These are phyloP conservation scores for Somion occarium DNA, from an alignment of 1,284 basidiomycete genomes.

Conservation along the genomic window DNA sequence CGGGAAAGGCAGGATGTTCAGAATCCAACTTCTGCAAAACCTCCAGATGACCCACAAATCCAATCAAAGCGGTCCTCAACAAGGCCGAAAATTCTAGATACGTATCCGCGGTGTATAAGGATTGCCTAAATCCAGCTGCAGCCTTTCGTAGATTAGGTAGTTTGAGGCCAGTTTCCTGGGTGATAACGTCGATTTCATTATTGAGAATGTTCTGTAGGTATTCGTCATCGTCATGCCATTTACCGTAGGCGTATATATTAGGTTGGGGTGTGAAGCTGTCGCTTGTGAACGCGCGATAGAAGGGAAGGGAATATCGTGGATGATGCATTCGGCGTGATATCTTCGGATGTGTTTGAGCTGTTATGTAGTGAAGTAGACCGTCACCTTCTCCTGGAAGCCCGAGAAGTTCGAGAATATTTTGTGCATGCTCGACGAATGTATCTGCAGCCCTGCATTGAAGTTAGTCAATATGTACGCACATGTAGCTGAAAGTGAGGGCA, in stretches of 20 bases:
- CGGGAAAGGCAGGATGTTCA: neutral
- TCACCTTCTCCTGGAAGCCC: neutral
- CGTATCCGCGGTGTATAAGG: neutral
- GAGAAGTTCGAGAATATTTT: neutral
- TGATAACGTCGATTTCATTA: neutral
- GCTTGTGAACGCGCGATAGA: neutral
- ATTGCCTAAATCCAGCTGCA: neutral
- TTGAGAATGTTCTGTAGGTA: neutral
- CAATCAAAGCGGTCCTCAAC: neutral
- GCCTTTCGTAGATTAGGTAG: neutral
- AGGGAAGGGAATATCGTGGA: neutral
- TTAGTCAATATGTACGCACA: neutral
- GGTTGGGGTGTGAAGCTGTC: neutral
- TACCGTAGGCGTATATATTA: neutral
- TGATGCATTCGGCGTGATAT: neutral
- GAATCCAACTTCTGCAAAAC: neutral
- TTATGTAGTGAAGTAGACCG: neutral
- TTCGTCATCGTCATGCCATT: neutral
- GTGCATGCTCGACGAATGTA: neutral
- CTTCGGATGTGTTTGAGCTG: neutral
- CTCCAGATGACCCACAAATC: neutral
- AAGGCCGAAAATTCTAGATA: neutral
- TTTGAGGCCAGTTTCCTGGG: neutral
- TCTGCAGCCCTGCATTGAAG: neutral
- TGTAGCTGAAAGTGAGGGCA: neutral